Evolutionary conservation across 2,329 filamentous ascomycete genomes (phyloP).

Genomic region (Fusarium heterosporum): DNA sequence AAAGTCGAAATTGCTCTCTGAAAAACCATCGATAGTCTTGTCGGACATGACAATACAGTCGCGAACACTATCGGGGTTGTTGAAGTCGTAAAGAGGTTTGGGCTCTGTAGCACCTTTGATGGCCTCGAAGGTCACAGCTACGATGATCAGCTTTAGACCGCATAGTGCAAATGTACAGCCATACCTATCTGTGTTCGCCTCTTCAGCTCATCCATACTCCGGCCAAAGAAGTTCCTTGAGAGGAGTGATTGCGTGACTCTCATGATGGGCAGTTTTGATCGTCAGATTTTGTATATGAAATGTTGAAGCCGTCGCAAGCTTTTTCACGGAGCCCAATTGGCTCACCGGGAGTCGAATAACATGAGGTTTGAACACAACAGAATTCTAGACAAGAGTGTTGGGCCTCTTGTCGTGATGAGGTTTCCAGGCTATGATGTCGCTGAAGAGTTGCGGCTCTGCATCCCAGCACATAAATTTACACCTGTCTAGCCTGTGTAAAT

Average conservation of each 20-base stretch:
- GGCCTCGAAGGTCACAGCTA: slow-evolving; percentile 77
- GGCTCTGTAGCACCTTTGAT: slow-evolving; percentile 74
- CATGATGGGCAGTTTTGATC: slow-evolving; percentile 54
- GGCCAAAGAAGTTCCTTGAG: slow-evolving; percentile 66
- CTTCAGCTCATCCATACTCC: slow-evolving; percentile 71
- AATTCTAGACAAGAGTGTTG: neutral
- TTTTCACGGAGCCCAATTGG: slow-evolving; percentile 45
- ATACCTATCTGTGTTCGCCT: slow-evolving; percentile 67
- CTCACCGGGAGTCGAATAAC: slow-evolving; percentile 44
- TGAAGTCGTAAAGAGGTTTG: slow-evolving; percentile 74
- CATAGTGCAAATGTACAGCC: accelerated
- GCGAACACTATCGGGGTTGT: slow-evolving; percentile 58
- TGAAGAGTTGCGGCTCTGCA: slow-evolving; percentile 12
- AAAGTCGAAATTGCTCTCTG: slow-evolving; percentile 77
- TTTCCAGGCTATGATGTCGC: slow-evolving; percentile 5
- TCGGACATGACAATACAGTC: slow-evolving; percentile 86
- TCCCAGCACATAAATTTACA: slow-evolving; percentile 19
- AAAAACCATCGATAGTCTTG: slow-evolving; percentile 86
- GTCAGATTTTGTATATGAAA: neutral
- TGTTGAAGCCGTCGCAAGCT: slow-evolving; percentile 21
- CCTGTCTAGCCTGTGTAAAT: slow-evolving; percentile 23
- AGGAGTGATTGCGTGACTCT: slow-evolving; percentile 58
- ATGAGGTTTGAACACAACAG: slow-evolving; percentile 25
- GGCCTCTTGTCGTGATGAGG: slow-evolving; percentile 1
- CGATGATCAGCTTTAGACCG: neutral